Conservation (phyloP, 805 yeast species). For the Candida insectalens region DNA sequence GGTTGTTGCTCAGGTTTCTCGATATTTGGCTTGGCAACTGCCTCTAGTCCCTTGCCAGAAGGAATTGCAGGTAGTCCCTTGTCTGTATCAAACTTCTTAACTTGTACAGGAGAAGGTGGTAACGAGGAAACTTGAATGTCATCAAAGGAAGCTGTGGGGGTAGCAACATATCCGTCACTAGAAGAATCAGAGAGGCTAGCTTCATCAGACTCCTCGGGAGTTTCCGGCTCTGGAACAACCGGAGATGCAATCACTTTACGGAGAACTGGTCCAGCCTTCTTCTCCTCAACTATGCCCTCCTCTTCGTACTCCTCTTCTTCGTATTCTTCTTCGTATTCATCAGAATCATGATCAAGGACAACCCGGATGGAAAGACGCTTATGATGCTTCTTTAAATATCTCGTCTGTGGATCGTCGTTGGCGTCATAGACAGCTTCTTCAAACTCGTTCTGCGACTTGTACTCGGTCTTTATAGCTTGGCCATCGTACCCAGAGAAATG, state of each 20-base stretch:
- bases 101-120: neutral
- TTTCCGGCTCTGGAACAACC: too few relatives aligned
- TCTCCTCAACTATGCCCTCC: neutral
- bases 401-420: neutral
- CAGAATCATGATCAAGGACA: neutral
- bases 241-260: too few relatives aligned
- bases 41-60: too few relatives aligned
- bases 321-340: too few relatives aligned
- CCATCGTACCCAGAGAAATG: slow-evolving; percentile 1
- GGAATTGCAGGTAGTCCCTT: neutral
- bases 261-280: neutral
- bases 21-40: too few relatives aligned
- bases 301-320: too few relatives aligned
- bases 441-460: neutral
- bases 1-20: too few relatives aligned
- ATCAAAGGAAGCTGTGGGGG: neutral
- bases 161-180: neutral
- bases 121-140: neutral
- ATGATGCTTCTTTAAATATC: slow-evolving; percentile 2
- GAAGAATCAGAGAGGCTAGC: too few relatives aligned
- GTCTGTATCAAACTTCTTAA: neutral
- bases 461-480: neutral
- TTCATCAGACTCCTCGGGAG: too few relatives aligned
- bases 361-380: slow-evolving; percentile 17
- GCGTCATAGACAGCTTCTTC: neutral